Evolutionary conservation across 2,329 filamentous ascomycete species (phyloP).

Genomic region (Curvularia sp.): DNA sequence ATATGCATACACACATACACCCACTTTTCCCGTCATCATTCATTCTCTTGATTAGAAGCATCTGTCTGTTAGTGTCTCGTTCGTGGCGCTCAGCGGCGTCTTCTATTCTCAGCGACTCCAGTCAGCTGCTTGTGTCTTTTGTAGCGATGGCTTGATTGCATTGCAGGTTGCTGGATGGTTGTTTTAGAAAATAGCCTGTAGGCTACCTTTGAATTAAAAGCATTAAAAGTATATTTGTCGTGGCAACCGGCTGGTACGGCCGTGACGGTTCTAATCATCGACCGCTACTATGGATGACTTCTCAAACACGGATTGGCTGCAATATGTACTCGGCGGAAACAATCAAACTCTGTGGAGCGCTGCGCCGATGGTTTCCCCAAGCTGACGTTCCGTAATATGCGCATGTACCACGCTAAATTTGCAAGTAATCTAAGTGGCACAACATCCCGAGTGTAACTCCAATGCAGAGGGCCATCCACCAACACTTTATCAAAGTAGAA

Average conservation of each 20-base stretch:
- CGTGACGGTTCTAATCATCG: not conserved
- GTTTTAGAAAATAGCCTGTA: constrained; percentile 10
- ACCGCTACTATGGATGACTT: not conserved
- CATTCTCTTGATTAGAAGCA: constrained; percentile 16
- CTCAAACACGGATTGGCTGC: constrained; percentile 1
- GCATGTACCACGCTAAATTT: constrained; percentile 17
- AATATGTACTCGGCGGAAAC: constrained; percentile 1
- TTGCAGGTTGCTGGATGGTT: constrained; percentile 8
- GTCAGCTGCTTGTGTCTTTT: constrained; percentile 5
- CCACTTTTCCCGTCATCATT: constrained; percentile 12
- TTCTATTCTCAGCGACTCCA: constrained; percentile 14
- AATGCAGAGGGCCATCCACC: not conserved
- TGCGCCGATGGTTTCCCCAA: not conserved
- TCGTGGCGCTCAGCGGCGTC: constrained; percentile 13
- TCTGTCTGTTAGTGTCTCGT: constrained; percentile 8
- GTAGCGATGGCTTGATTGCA: constrained; percentile 15
- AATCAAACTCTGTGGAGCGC: constrained; percentile 8
- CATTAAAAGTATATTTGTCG: not conserved
- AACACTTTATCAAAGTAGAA: constrained; percentile 18
- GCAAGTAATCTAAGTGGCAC: constrained; percentile 17
- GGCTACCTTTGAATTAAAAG: constrained; percentile 10
- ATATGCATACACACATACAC: constrained; percentile 21
- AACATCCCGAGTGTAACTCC: constrained; percentile 3
- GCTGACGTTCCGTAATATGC: constrained; percentile 15
- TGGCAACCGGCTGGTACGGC: not conserved